Conservation (phyloP, 345 rosid species). For the Eucalyptus virginea region DNA sequence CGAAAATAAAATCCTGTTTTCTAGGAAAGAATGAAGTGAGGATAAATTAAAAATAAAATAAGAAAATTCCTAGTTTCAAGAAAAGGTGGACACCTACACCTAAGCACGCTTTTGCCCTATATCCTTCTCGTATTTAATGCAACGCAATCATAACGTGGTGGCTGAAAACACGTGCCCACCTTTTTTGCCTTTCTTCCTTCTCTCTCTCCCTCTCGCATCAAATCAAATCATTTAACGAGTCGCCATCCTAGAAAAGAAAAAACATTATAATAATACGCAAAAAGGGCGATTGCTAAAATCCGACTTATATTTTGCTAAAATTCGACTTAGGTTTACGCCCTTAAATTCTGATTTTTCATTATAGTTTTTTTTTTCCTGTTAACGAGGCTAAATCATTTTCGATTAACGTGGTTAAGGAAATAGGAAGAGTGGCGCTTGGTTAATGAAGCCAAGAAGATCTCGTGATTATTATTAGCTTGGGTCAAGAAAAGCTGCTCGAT, state of each 20-base stretch:
- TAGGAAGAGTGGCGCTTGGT: neutral
- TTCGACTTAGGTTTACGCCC: neutral
- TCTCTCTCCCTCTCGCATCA: neutral
- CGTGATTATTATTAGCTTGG: neutral
- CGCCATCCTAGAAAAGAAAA: neutral
- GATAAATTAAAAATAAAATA: neutral
- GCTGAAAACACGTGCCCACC: neutral
- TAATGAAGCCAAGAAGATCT: neutral
- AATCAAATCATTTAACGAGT: neutral
- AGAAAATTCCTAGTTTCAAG: neutral
- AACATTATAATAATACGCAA: neutral
- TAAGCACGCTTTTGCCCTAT: neutral
- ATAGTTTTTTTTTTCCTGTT: neutral
- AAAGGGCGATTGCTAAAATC: neutral
- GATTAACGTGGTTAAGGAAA: neutral
- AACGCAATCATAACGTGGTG: neutral
- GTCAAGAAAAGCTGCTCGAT: neutral
- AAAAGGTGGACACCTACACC: neutral
- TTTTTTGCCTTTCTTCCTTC: neutral
- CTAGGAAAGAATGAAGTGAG: neutral
- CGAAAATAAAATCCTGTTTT: neutral
- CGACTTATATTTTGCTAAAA: neutral
- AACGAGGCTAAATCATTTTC: neutral
- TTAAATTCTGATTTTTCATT: neutral
- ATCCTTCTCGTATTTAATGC: neutral